Base-by-base conservation (phyloP, 352 stramenopile species). In the Peronospora farinosa region DNA sequence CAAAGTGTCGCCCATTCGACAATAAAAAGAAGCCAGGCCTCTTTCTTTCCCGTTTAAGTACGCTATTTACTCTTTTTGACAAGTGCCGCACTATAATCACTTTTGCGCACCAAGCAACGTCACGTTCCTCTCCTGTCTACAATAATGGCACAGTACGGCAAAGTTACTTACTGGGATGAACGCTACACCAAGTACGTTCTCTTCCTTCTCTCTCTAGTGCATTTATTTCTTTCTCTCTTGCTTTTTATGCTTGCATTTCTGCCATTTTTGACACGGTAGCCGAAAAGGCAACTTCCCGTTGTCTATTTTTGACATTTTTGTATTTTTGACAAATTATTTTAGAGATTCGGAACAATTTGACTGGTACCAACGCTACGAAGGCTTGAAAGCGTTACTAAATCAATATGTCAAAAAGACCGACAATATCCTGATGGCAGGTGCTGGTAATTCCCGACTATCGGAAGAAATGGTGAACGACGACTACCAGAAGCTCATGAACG, bases 381-480 rank as follows among this genome's bases (percentile, higher is more conserved):
- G 88, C 0, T 36, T 97, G 5, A 95, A 94, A 67, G 88, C 96
- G 37, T 64, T 95, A 17, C 32, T 97, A 37, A 79, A 73, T 33
- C 84, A 97, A 60, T 96, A 97, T 40, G 67, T 98, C 11, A 95
- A 96, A 64, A 97, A 97, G 72, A 92, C 88, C 42, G 93, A 98
- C 57, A 55, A 72, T 16, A 85, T 98, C 39, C 72, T 98, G 9
- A 97, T 97, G 83, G 67, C 87, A 7, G 93, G 93, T 37, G 89
- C 84, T 12, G 93, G 93, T 43, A 98, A 97, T 67, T 98, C 92
- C 39, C 73, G 88, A 0, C 63, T 98, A 44, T 97, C 81, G 46
- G 93, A 98, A 62, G 93, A 98, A 51, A 97, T 98, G 91, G 90
- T 92, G 40, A 95, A 97, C 56, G 92, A 98, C 66, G 92, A 86